These are phyloP conservation scores for Backusella circina DNA, from an alignment of 192 early-diverging fungal species.

Conservation along the genomic window DNA sequence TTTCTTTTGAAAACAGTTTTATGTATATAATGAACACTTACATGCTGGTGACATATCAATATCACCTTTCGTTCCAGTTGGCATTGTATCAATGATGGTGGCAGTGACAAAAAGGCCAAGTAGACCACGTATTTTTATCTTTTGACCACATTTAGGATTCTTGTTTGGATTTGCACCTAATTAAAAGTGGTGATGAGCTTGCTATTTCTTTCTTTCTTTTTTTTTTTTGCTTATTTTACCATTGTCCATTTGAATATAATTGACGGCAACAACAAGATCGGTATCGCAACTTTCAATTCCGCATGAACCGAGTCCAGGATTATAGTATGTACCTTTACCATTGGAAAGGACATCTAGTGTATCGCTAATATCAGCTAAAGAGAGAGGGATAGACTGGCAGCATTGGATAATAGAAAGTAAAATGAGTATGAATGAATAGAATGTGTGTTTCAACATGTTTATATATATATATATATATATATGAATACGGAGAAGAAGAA, in stretches of 20 bases:
- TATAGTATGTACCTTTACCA: slow-evolving; percentile 53
- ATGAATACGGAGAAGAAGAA: neutral
- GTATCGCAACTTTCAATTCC: slow-evolving; percentile 40
- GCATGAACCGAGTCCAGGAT: slow-evolving; percentile 49
- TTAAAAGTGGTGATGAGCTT: neutral
- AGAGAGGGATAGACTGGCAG: neutral
- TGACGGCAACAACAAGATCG: slow-evolving; percentile 44
- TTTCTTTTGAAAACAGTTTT: neutral
- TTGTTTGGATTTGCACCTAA: neutral
- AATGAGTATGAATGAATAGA: neutral
- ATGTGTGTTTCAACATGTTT: neutral
- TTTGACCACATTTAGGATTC: neutral
- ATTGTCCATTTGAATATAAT: neutral
- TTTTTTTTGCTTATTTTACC: no score
- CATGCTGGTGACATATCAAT: neutral
- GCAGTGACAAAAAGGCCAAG: neutral
- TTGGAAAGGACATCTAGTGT: neutral
- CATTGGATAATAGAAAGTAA: neutral
- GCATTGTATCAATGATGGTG: neutral
- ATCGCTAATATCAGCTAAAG: neutral
- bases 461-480: neutral
- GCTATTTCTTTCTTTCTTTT: neutral
- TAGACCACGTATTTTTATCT: slow-evolving; percentile 1
- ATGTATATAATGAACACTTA: neutral
- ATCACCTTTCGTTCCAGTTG: neutral